Evolutionary conservation across 208 protist genomes (phyloP).

Genomic region (Jaenimonas drosophilae): DNA sequence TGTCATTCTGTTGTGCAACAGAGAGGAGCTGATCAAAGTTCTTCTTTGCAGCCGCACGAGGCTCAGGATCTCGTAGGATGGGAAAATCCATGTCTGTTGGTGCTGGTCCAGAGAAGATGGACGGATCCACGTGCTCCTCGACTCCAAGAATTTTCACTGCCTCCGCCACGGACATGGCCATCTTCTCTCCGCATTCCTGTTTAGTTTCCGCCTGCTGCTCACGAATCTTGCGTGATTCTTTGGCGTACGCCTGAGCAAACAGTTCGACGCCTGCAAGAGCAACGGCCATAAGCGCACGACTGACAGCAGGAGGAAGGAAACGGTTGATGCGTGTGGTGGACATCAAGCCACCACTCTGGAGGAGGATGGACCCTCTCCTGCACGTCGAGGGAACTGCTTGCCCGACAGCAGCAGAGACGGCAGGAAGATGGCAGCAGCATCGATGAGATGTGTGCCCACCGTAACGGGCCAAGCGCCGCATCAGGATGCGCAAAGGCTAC

Average conservation of each 20-base stretch:
- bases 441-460: too few species aligned
- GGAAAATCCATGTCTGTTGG: neutral
- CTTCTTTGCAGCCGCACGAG: constrained; percentile 22
- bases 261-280: constrained; percentile 30
- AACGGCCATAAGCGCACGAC: constrained; percentile 16
- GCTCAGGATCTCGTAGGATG: constrained; percentile 13
- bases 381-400: too few species aligned
- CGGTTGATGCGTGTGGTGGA: constrained; percentile 18
- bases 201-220: constrained; percentile 10
- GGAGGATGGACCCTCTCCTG: too few species aligned
- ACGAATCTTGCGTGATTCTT: constrained; percentile 22
- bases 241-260: constrained; percentile 43
- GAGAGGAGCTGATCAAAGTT: constrained; percentile 62
- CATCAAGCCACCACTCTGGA: constrained; percentile 23
- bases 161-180: constrained; percentile 44
- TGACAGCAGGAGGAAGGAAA: constrained; percentile 47
- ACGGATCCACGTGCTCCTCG: constrained; percentile 17
- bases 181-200: neutral
- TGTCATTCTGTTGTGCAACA: constrained; percentile 36
- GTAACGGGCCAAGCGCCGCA: too few species aligned
- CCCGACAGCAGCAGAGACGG: too few species aligned
- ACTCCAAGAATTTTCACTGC: constrained; percentile 66
- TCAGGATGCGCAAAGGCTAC: too few species aligned
- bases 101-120: neutral
- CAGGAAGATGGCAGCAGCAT: too few species aligned